Evolutionary conservation across 495 filamentous ascomycete genomes (phyloP), one percentile per base, ranked within the genome.

Genomic region (Penicillium robsamsonii): DNA sequence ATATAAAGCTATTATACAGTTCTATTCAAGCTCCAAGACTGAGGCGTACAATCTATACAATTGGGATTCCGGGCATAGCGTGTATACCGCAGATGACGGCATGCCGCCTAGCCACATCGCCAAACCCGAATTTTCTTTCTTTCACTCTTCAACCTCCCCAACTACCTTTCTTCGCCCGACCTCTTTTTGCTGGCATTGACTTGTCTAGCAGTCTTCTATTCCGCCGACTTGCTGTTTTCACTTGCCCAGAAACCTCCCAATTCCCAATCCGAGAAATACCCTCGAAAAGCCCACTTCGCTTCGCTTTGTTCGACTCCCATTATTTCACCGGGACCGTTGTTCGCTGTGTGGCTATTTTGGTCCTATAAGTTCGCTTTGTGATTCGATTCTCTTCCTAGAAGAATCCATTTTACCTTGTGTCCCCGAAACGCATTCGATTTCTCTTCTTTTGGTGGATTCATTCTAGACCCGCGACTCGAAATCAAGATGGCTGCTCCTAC

Each of bases 401-500:
- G 38, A 44, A 46, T 43, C n/a, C 22, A 45, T 54, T 44, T 45
- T 33, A 31, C 41, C 4, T n/a, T 53, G 38, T 41, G 38, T 12
- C 22, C 29, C 33, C 38, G 22, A 46, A 46, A 37, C 37, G 33
- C 52, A 38, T 18, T 54, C 29, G 52, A 45, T 61, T 52, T 40
- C 42, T 54, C 50, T 43, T 42, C 53, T 53, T 30, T 55, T 53
- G 31, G 47, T 56, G 53, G 48, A 40, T 56, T 61, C 20, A 37
- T 44, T 55, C 50, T 46, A 31, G 46, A 60, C 48, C 56, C 27
- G 53, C 55, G 47, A 58, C 43, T 62, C 56, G 56, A 63, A 58
- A 60, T 71, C 65, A 69, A 70, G 29, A 96, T 96, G 92, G 88
- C 91, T 66, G 84, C 72, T 79, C 86, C 88, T 60, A 87, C 90